Base-by-base conservation (phyloP, 768 basidiomycete genomes). In the Leccinum subgranulosum region DNA sequence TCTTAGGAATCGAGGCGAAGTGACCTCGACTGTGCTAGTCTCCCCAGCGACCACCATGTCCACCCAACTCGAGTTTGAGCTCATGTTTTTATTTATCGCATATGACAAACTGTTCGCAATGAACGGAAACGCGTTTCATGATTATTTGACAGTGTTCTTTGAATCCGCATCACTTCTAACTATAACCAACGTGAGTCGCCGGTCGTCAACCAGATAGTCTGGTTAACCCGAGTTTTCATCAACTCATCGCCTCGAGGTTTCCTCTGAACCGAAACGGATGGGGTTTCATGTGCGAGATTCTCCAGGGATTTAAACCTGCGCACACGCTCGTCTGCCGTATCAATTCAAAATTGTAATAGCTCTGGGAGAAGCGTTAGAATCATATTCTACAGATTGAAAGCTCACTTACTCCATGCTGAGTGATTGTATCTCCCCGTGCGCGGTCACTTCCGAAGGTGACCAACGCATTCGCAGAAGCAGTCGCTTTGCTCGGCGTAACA, bases 181-280 rank as follows among this genome's bases (percentile, higher is more conserved):
- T 34, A 43, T 25, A 29, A 43, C 29, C 51, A 54, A 60, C 49
- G 53, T 19, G 21, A 41, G 39, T 41, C n/a, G 2, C 39, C 39
- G 23, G 51, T 36, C 49, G 17, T 17, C 12, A 36, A 53, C 33
- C 15, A 36, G 45, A 33, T 21, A 28, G 29, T 27, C n/a, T n/a
- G n/a, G n/a, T 23, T 11, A 29, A 39, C 29, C 53, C 53, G 43
- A 51, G 50, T 33, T 25, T 53, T 52, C 15, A 54, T 58, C 54
- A 60, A 54, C 41, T 49, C 62, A 61, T 69, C n/a, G 64, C 67
- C 29, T 70, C 67, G 2, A 50, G 56, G 43, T 67, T 70, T 51
- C 69, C 69, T 47, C 36, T 63, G 45, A 70, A 66, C 68, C 69
- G 68, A 53, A 64, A 64, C 15, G 66, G 69, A 55, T 70, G 69